Evolutionary conservation across 768 basidiomycete species (phyloP), one percentile per base, ranked within the genome.

Genomic region (Trichaptum fuscoviolaceum): DNA sequence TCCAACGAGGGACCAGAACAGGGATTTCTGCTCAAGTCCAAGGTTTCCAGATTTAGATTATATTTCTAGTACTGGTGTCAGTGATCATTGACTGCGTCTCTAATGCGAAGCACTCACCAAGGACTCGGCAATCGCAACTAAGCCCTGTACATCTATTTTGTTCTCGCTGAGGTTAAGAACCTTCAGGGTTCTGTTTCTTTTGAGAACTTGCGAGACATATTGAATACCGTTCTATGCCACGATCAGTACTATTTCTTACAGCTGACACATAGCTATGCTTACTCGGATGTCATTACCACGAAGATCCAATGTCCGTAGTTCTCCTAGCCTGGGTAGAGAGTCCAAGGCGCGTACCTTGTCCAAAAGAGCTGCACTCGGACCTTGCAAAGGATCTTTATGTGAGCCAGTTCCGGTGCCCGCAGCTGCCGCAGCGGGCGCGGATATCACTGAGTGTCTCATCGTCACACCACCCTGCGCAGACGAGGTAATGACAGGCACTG

Each of bases 101-200:
- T 57, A 26, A 2, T 57, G n/a, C 26, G 66, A 27, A 24, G 42
- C 62, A 80, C 88, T 70, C 66, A 96, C 95, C 74, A 99, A 76
- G 0, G 95, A 91, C 76, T 99, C 96, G 0, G 95, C 95, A 17
- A 99, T 82, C 0, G 83, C 79, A 1, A 89, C 86, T 10, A 99
- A 80, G 64, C 93, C 93, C 9, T 83, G 79, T 0, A 92, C 85
- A 66, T 96, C 96, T 6, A 99, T 85, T 75, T 91, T 94, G 76
- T 99, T 99, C 75, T 99, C 96, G 72, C 92, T 90, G 63, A 99
- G 78, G 75, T 98, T 99, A 26, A 98, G 82, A 6, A 98, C 89
- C 77, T 96, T 97, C 58, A 99, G 81, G 2, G 96, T 98, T 58
- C 95, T 82, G 76, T 99, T 99, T 42, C 96, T 89, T 74, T 99